Conservation (phyloP, 73 alveolate species). For the Diophrys appendiculata region DNA sequence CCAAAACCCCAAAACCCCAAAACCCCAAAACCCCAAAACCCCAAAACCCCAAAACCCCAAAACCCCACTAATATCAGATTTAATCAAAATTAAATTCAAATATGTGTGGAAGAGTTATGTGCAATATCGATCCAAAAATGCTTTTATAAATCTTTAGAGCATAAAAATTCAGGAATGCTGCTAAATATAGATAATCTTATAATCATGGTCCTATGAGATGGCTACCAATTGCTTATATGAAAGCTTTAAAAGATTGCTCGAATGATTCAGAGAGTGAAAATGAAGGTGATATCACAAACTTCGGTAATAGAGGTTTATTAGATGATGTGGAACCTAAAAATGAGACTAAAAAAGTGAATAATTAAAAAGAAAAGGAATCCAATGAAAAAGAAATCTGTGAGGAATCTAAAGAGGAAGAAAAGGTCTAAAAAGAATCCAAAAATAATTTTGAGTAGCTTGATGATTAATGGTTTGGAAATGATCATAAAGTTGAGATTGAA, state of each 20-base stretch:
- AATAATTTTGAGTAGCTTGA: not conserved
- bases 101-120: constrained; percentile 68
- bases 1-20: no score
- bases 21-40: no score
- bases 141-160: constrained; percentile 26
- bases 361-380: constrained; percentile 3
- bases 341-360: constrained; percentile 11
- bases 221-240: constrained; percentile 49
- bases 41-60: no score
- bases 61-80: no score
- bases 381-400: constrained; percentile 11
- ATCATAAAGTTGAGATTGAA: constrained; percentile 12
- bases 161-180: constrained; percentile 11
- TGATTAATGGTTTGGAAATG: not conserved
- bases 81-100: constrained; percentile 20
- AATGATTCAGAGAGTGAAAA: not conserved
- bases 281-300: not conserved
- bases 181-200: constrained; percentile 38
- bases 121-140: constrained; percentile 43
- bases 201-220: constrained; percentile 58
- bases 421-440: not conserved
- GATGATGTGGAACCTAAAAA: constrained; percentile 6
- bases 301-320: not conserved
- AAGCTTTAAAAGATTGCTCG: not conserved
- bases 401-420: constrained; percentile 13